Evolutionary conservation across 2,329 filamentous ascomycete genomes (phyloP).

Genomic region (Ophiobolus disseminans): DNA sequence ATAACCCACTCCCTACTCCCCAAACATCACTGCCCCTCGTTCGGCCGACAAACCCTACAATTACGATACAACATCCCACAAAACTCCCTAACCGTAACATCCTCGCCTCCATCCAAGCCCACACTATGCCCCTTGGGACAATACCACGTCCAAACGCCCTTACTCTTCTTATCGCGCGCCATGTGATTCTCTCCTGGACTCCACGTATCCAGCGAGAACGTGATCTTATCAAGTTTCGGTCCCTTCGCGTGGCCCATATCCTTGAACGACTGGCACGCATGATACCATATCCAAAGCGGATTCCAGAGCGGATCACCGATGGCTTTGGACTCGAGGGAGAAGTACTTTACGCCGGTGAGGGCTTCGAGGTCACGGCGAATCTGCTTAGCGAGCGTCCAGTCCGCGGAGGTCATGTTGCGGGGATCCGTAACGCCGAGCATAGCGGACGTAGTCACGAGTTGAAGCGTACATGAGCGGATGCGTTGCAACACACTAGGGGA

Average conservation of each 20-base stretch:
- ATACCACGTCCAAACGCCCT: conserved; percentile 43
- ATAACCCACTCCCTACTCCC: neutral
- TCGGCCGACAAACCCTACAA: conserved; percentile 30
- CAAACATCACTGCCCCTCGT: neutral
- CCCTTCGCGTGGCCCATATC: conserved; percentile 31
- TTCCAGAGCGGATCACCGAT: conserved; percentile 50
- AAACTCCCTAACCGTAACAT: conserved; percentile 40
- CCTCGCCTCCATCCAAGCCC: conserved; percentile 21
- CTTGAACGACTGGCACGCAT: conserved; percentile 44
- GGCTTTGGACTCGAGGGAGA: conserved; percentile 43
- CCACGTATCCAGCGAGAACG: conserved; percentile 46
- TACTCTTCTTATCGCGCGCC: conserved; percentile 23
- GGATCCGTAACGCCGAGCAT: conserved; percentile 48
- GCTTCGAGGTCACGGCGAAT: conserved; percentile 32
- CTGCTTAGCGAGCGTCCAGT: conserved; percentile 41
- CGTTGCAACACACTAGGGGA: conserved; percentile 23
- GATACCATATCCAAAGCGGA: conserved; percentile 50
- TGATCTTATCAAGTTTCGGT: conserved; percentile 37
- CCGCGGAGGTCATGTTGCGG: conserved; percentile 39
- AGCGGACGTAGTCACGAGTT: conserved; percentile 40
- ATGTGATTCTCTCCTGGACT: conserved; percentile 46
- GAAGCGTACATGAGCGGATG: conserved; percentile 37
- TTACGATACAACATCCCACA: conserved; percentile 39
- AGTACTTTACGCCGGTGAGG: conserved; percentile 24
- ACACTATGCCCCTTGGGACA: conserved; percentile 40